Evolutionary conservation across 805 yeast species (phyloP), one percentile per base, ranked within the genome.

Genomic region (Pichia heedii): DNA sequence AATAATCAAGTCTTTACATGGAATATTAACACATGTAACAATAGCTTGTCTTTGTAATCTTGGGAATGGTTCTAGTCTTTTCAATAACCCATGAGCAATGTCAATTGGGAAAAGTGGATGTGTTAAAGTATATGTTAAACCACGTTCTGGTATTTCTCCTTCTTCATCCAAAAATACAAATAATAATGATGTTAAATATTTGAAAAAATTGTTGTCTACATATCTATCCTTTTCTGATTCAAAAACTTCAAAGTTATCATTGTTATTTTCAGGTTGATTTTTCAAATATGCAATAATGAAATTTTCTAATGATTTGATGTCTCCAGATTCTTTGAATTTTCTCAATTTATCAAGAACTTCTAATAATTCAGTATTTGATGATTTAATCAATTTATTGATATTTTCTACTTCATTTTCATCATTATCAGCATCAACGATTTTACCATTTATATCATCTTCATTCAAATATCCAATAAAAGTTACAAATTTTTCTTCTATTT

Each of bases 41-140:
- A 87, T 74, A 1, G 94, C 90, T 60, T 84, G 95, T 62, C 87
- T 77, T 60, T 82, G 71, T 45, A 88, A 69, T 47, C 83, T 74
- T 32, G 86, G 80, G 11, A 72, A 62, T 37, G 71, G 69, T 24
- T 50, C 49, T 22, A 86, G 65, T 33, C 63, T 66, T 15, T 67
- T 56, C 36, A 90, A 62, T 37, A 89, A 59, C 2, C 78, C 79
- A 5, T 65, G 61, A 10, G 85, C 68, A 47, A 70, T 73, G 18
- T 69, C 64, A 15, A 67, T 61, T 10, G 97, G 96, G 62, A 82
- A 88, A 18, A 86, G 65, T 16, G 96, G 96, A 65, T 90, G 95
- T 3, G 96, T 84, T 49, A 90, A 68, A 29, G 89, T 68, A 56
- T 85, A 89, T 1, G 82, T 74, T 39, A 86, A 61, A 3, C 87